Base-by-base conservation (phyloP, 176 grass and related monocot species). In the Aegilops tauschii region DNA sequence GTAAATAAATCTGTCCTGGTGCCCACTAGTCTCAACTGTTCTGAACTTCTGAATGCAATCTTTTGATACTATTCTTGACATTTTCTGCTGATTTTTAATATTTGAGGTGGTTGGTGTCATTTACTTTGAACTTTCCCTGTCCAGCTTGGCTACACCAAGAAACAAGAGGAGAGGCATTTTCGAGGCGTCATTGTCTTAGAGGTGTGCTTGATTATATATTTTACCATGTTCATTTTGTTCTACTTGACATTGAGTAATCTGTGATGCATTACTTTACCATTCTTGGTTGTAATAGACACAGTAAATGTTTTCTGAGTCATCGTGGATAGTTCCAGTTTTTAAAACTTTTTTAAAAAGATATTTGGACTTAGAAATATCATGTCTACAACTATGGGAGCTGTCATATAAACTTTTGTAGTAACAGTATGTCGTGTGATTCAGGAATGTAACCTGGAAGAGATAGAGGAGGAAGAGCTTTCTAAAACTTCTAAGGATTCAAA, bases 391-490 rank as follows among this genome's bases (percentile, higher is more conserved):
- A 68, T 40, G 61, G 0, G 21, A 54, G 49, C 6, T n/a, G 5
- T 88, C 35, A 80, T 37, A 80, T 56, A 18, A 76, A 76, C 77
- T 77, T 50, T 87, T 40, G 7, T 64, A 58, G 54, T 84, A 27
- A 81, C 59, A 44, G 21, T 85, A 32, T 85, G 47, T 21, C 74
- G 66, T 3, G 4, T 83, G 71, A 74, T 85, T 81, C 79, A 99
- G 97, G 94, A 99, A 76, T 99, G 97, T 87, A 99, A 94, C 73
- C 61, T 99, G 73, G 97, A 99, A 77, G 97, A 99, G 78, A 91
- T 94, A 88, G 97, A 96, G 65, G 94, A 99, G 82, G 93, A 94
- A 89, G 97, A 94, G 39, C 34, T 93, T 80, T 85, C 90, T 18
- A 99, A 93, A 88, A 93, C 83, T 88, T 96, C 85, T 16, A 99